Evolutionary conservation across 2,329 filamentous ascomycete genomes (phyloP).

Genomic region (Ophiostoma sp.): DNA sequence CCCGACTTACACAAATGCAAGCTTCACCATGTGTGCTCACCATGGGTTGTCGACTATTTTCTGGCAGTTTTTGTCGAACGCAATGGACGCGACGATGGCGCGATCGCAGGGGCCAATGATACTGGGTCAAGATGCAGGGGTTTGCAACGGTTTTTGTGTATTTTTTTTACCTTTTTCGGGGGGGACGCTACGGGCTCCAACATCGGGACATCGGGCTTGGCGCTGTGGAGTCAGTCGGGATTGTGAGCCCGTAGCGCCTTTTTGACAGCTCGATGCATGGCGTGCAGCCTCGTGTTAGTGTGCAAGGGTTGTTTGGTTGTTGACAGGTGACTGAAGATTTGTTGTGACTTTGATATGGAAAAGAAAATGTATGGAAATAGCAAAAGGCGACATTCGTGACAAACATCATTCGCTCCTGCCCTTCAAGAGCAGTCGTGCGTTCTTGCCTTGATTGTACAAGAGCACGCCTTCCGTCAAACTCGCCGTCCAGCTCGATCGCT

Average conservation of each 20-base stretch:
- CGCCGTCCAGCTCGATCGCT: background rate
- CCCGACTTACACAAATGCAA: background rate
- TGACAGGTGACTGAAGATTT: too few species aligned
- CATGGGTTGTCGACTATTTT: background rate
- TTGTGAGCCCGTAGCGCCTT: background rate
- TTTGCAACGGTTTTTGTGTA: background rate
- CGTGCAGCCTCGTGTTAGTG: background rate
- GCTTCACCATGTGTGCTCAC: background rate
- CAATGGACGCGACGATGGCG: slow-evolving; percentile 13
- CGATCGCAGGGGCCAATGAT: background rate
- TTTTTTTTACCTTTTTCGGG: background rate
- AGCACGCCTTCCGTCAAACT: background rate
- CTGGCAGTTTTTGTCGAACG: background rate
- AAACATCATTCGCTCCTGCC: background rate
- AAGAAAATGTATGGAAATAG: background rate
- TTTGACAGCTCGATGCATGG: too few species aligned
- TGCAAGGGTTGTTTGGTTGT: too few species aligned
- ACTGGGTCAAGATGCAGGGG: background rate
- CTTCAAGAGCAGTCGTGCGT: background rate
- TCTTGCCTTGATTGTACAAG: slow-evolving; percentile 4
- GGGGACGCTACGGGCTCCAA: background rate
- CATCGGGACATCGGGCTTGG: slow-evolving; percentile 13
- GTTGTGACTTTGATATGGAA: too few species aligned
- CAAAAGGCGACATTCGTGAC: too few species aligned
- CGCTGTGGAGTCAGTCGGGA: background rate